Percentiles rank a stretch among this genome's conserved stretches.
Conservation (phyloP, 495 filamentous ascomycete species). For the Tetracladium marchalianum region DNA sequence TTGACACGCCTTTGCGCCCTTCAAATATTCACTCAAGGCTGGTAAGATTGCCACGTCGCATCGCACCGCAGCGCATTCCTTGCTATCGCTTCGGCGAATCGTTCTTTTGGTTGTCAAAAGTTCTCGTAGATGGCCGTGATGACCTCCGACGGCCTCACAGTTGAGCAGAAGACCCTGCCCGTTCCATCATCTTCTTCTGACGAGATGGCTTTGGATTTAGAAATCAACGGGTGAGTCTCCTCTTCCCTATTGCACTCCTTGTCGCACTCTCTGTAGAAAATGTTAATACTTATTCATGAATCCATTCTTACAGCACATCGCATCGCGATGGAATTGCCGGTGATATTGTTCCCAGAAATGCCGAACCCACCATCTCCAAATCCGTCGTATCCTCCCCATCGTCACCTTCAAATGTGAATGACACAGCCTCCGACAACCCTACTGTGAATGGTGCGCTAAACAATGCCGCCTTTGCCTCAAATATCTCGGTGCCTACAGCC, state of each 20-base stretch:
- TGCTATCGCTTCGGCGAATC: constrained; percentile 21
- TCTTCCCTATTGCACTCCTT: constrained; percentile 6
- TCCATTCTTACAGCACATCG: constrained; percentile 17
- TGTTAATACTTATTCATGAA: constrained; percentile 16
- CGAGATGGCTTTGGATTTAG: constrained; percentile 32
- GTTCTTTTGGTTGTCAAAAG: constrained; percentile 11
- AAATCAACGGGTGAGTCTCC: constrained; percentile 38
- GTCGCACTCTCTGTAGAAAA: background rate
- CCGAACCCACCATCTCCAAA: constrained; percentile 11
- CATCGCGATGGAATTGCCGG: constrained; percentile 13
- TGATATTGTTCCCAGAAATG: constrained; percentile 17
- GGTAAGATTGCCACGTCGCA: no score
- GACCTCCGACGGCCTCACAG: constrained; percentile 36
- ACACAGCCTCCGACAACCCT: background rate
- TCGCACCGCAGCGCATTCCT: constrained; percentile 7
- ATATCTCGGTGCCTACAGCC: background rate
- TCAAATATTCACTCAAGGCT: background rate
- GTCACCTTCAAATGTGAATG: background rate
- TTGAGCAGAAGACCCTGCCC: constrained; percentile 37
- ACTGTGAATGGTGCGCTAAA: constrained; percentile 13
- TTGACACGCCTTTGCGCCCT: background rate
- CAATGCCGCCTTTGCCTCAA: constrained; percentile 11
- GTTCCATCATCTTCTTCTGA: constrained; percentile 30
- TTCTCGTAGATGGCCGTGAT: constrained; percentile 39
- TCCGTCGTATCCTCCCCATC: background rate